Evolutionary conservation across 345 rosid species (phyloP).

Genomic region (Reutealis trisperma): DNA sequence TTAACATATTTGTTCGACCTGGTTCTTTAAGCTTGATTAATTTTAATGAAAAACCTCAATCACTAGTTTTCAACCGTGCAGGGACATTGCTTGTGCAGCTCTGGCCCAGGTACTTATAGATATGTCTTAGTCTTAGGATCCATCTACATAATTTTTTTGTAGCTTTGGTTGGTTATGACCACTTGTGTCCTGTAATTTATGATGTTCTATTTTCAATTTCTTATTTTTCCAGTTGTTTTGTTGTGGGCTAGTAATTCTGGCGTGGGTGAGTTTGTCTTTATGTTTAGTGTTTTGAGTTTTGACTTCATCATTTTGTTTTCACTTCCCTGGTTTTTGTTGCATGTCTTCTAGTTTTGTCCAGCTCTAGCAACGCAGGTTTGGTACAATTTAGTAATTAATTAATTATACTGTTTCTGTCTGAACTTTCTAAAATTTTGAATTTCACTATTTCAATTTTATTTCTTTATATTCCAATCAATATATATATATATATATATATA

Average conservation of each 20-base stretch:
- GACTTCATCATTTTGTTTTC: neutral
- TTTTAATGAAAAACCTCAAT: too few relatives aligned
- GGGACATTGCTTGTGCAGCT: neutral
- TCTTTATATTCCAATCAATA: too few relatives aligned
- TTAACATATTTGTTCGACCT: neutral
- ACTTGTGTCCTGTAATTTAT: neutral
- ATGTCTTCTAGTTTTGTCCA: neutral
- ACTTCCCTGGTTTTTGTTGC: neutral
- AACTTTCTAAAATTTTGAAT: too few relatives aligned
- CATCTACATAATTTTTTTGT: neutral
- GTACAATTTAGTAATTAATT: too few relatives aligned
- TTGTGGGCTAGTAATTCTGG: neutral
- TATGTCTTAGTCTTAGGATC: neutral
- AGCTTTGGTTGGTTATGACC: neutral
- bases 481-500: too few relatives aligned
- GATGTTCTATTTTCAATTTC: neutral
- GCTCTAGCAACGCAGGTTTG: neutral
- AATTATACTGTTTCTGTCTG: neutral
- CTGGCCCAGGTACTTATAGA: neutral
- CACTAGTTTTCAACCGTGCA: neutral
- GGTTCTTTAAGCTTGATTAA: neutral
- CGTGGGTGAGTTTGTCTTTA: neutral
- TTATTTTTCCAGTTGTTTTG: neutral
- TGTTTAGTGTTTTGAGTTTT: neutral
- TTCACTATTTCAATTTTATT: too few relatives aligned